Evolutionary conservation across 2,329 filamentous ascomycete species (phyloP), one percentile per base, ranked within the genome.

Genomic region (Colletotrichum spaethianum): DNA sequence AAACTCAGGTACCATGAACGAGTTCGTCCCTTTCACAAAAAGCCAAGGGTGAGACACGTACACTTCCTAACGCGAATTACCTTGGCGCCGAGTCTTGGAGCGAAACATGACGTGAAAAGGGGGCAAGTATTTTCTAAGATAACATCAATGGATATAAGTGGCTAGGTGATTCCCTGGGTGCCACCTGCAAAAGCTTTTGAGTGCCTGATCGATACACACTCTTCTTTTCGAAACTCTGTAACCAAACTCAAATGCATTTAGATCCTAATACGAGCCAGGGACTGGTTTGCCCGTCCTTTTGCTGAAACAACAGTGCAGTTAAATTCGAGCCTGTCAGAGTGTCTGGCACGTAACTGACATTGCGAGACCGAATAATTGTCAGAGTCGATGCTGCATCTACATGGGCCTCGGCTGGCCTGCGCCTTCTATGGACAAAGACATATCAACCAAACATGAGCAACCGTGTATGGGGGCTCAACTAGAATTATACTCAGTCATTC

Each of bases 211-310:
- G 55, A 70, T 46, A 61, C 68, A 56, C 50, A 63, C 63, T 67
- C 42, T 44, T 56, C 40, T 44, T 59, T 63, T 63, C 68, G 68
- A 61, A 70, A 70, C 63, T 70, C 55, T 70, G 63, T 67, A 40
- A 56, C 20, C 56, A 42, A 56, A 33, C 55, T 31, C 55, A 67
- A 23, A n/a, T 23, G n/a, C 38, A 59, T n/a, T n/a, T n/a, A 20
- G 53, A 36, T 46, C 23, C 16, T 5, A 23, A 4, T 48, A 16
- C 55, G 63, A 46, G 55, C 62, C 28, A 40, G 42, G 4, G 23
- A 20, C 33, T 36, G 68, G 63, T 55, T 42, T 36, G 68, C 67
- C 63, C 63, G 36, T 44, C 36, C 23, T 40, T 38, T 31, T 18
- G 12, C 38, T 40, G 46, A 70, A 60, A 70, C 53, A n/a, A 16